Base-by-base conservation (phyloP, 768 basidiomycete species). In the Russula sp. region DNA sequence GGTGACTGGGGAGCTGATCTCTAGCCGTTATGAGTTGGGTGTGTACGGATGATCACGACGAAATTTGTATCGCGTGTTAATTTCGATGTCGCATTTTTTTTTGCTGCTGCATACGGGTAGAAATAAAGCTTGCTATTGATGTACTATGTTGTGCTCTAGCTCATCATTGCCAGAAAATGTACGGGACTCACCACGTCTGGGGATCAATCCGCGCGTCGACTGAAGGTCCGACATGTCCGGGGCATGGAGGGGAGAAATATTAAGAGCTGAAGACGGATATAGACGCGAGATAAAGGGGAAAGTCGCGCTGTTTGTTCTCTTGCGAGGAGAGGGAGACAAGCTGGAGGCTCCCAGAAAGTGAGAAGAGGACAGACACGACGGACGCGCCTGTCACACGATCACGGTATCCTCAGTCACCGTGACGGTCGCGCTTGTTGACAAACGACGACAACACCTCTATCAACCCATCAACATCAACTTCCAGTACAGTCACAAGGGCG, bases 111-210 rank as follows among this genome's bases (percentile, higher is more conserved):
- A 20, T 22, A 42, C 8, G 56, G n/a, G 38, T 63, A 63, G 56
- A 58, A 41, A 35, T 63, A 58, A 41, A 63, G 38, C 45, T 34
- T 35, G 51, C 32, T 63, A 58, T 58, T 53, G 51, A 54, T 54
- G 61, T 63, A 53, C 32, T 42, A 41, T 51, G 50, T 18, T 43
- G 14, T 32, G 13, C 16, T 25, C 18, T 32, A 8, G 35, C 43
- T 43, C n/a, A 6, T 11, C 14, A n/a, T 53, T 7, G 38, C 38
- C 25, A 20, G 43, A 38, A 38, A 38, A 35, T 53, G 14, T 34
- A 45, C 42, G 50, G 50, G 58, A 59, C 58, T 36, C 0, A 45
- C 59, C 18, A 18, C 3, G 7, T 16, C 29, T 41, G 6, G 47
- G n/a, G n/a, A n/a, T n/a, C n/a, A n/a, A n/a, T n/a, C n/a, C 34